Conservation (phyloP, 2,329 filamentous ascomycete species). For the Colletotrichum endophyticum region DNA sequence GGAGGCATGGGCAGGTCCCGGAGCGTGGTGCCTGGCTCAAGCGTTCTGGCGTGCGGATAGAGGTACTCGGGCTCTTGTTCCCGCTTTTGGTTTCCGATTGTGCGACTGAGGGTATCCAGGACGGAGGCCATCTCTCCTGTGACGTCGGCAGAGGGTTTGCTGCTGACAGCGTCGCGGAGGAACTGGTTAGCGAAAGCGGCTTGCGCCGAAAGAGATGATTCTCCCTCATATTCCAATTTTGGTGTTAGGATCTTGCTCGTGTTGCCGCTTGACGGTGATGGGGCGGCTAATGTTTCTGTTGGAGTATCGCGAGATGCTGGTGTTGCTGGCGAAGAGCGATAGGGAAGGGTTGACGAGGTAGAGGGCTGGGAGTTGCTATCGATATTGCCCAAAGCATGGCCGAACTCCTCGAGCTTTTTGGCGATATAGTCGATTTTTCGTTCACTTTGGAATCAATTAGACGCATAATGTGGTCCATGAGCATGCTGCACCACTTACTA, state of each 20-base stretch:
- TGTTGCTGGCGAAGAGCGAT: neutral
- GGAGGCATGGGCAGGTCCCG: conserved; percentile 19
- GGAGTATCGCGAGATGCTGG: neutral
- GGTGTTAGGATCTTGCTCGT: neutral
- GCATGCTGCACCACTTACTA: neutral
- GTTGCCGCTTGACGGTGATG: neutral
- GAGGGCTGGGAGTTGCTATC: neutral
- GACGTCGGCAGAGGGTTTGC: conserved; percentile 15
- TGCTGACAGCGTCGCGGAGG: conserved; percentile 21
- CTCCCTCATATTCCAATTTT: conserved; percentile 23
- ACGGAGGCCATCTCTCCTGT: conserved; percentile 24
- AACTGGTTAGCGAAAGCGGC: conserved; percentile 26
- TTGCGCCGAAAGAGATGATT: conserved; percentile 23
- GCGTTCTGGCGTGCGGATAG: neutral
- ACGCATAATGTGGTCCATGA: fast-evolving
- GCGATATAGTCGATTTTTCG: conserved; percentile 4
- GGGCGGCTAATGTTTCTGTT: neutral
- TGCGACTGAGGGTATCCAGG: conserved; percentile 16
- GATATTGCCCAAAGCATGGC: neutral
- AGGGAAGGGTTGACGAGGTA: neutral
- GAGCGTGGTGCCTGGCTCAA: neutral
- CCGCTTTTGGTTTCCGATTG: conserved; percentile 14
- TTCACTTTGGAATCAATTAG: neutral
- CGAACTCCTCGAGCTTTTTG: conserved; percentile 5
- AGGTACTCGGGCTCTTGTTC: conserved; percentile 9